phyloP scores from a whole-genome alignment of 2,329 filamentous ascomycete genomes.

The Beauveria sp. region DNA sequence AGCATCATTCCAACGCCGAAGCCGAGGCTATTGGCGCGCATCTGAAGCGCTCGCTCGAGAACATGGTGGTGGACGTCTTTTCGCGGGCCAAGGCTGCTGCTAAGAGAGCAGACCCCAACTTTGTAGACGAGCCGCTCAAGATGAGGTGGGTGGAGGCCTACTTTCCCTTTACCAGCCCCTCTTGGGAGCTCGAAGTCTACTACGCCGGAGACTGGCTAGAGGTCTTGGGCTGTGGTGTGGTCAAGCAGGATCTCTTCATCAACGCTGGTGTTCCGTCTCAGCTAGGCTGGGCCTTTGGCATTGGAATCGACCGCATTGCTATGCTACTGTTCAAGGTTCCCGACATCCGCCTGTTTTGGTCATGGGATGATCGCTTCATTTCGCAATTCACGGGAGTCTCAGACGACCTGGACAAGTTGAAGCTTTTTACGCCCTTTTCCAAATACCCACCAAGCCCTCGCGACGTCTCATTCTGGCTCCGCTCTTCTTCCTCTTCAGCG shows the following conservation, averaged over 20 bases:
- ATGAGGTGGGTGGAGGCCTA: conserved; percentile 95
- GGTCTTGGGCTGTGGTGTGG: conserved; percentile 85
- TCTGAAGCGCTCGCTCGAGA: conserved; percentile 80
- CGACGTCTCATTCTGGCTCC: conserved; percentile 91
- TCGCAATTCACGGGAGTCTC: conserved; percentile 67
- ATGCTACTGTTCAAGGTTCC: conserved; percentile 97
- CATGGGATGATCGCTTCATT: conserved; percentile 75
- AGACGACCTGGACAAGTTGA: conserved; percentile 39
- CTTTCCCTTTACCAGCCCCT: conserved; percentile 94
- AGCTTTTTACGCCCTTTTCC: conserved; percentile 77
- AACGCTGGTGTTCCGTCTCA: conserved; percentile 68
- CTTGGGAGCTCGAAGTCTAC: conserved; percentile 93
- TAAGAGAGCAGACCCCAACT: conserved; percentile 40
- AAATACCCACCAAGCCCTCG: conserved; percentile 85
- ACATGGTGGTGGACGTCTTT: conserved; percentile 87
- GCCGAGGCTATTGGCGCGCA: conserved; percentile 77
- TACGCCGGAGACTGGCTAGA: conserved; percentile 95
- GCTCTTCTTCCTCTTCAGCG: conserved; percentile 28
- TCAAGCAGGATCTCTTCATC: conserved; percentile 73
- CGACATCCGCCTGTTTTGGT: conserved; percentile 97
- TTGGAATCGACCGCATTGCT: conserved; percentile 89
- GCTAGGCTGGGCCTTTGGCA: conserved; percentile 90
- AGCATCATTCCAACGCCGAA: conserved; percentile 65
- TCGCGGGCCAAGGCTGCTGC: conserved; percentile 64
- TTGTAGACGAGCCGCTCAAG: conserved; percentile 62